phyloP scores from a whole-genome alignment of 768 basidiomycete species.

The Piloderma croceum region DNA sequence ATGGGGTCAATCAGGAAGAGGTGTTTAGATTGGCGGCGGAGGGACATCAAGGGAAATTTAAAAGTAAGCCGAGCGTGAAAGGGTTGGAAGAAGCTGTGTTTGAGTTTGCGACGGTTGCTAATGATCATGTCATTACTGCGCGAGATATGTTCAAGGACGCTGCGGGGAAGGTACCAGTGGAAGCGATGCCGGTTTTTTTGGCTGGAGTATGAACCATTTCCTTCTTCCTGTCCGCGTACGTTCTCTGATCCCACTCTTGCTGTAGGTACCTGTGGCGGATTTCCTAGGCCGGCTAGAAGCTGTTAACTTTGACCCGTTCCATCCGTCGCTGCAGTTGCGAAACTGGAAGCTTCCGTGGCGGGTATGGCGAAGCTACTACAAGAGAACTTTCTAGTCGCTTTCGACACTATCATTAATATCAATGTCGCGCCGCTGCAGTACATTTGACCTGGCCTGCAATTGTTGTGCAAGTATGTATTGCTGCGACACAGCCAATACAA shows the following conservation, averaged over 20 bases:
- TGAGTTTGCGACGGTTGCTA: slow-evolving; percentile 75
- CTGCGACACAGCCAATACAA: no score
- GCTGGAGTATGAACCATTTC: slow-evolving; percentile 67
- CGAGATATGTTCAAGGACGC: slow-evolving; percentile 59
- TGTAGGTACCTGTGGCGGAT: slow-evolving; percentile 60
- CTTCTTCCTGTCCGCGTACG: slow-evolving; percentile 24
- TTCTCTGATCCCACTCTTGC: slow-evolving; percentile 8
- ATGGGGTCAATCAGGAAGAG: slow-evolving; percentile 75
- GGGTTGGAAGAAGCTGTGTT: slow-evolving; percentile 76
- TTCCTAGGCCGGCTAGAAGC: slow-evolving; percentile 64
- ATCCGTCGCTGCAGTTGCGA: slow-evolving; percentile 53
- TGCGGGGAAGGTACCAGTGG: slow-evolving; percentile 44
- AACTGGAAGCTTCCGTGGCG: slow-evolving; percentile 78
- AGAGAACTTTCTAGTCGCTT: slow-evolving; percentile 32
- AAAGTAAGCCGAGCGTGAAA: slow-evolving; percentile 42
- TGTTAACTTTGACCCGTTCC: slow-evolving; percentile 67
- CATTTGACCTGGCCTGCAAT: no score
- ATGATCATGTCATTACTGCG: slow-evolving; percentile 74
- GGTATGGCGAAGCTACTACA: slow-evolving; percentile 53
- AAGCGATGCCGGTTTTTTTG: slow-evolving; percentile 68
- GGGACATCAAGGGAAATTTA: no score
- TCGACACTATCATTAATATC: no score
- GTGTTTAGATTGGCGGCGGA: slow-evolving; percentile 58
- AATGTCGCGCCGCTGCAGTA: no score
- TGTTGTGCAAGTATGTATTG: no score